phyloP scores from a whole-genome alignment of 75 land plant genomes.

The Sequoia sempervirens region DNA sequence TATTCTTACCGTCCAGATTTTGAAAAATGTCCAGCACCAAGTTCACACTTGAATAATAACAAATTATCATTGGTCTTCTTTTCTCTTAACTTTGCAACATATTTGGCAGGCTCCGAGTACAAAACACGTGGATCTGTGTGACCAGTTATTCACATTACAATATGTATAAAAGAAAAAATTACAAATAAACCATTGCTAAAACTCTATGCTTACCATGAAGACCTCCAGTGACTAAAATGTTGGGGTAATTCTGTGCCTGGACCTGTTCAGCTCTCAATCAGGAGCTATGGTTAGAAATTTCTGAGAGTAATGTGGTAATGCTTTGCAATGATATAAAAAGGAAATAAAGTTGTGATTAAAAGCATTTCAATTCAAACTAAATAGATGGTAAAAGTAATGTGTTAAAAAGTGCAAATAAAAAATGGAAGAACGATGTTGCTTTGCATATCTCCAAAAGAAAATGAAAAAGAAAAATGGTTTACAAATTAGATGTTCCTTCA shows the following conservation, averaged over 20 bases:
- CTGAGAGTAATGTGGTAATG: neutral
- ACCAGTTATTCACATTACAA: neutral
- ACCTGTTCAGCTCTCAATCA: constrained; percentile 36
- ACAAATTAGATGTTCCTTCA: neutral
- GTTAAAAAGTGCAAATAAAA: neutral
- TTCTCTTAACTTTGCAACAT: constrained; percentile 88
- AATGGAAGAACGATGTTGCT: neutral
- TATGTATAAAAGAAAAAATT: neutral
- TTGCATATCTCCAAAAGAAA: neutral
- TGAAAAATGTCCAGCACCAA: constrained; percentile 97
- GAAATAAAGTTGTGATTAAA: neutral
- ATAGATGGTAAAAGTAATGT: neutral
- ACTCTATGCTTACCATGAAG: constrained; percentile 63
- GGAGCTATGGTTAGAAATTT: constrained; percentile 1
- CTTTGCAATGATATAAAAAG: neutral
- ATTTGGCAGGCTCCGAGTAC: constrained; percentile 96
- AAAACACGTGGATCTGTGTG: constrained; percentile 87
- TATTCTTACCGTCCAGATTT: constrained; percentile 91
- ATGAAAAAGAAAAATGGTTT: neutral
- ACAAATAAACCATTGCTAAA: neutral
- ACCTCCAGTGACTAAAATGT: constrained; percentile 87
- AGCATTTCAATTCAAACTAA: neutral
- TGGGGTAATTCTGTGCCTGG: constrained; percentile 66
- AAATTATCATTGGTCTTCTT: constrained; percentile 78
- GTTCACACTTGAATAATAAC: constrained; percentile 83